A percentile compares a stretch with the other conserved stretches of the same genome.
phyloP scores from a whole-genome alignment of 2,329 filamentous ascomycete species.

The Epichloe sylvatica region DNA sequence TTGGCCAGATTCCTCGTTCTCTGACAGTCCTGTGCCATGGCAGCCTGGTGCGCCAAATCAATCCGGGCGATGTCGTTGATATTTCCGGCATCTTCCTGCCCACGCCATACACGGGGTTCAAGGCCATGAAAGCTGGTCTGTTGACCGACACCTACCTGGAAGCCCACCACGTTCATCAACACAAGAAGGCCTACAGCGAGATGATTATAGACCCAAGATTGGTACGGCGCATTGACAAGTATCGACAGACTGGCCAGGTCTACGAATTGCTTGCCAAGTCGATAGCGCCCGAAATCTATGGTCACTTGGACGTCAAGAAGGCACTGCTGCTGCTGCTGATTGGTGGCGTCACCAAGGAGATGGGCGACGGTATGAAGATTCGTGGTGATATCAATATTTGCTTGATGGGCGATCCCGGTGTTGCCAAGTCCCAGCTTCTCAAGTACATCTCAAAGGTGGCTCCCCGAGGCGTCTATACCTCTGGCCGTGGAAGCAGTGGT shows the following conservation, averaged over 20 bases:
- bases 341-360: slow-evolving; percentile 88
- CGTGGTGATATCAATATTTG: slow-evolving; percentile 98
- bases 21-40: slow-evolving; percentile 85
- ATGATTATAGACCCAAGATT: slow-evolving; percentile 71
- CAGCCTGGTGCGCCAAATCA: slow-evolving; percentile 70
- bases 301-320: slow-evolving; percentile 95
- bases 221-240: slow-evolving; percentile 70
- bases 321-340: slow-evolving; percentile 89
- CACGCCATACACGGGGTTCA: slow-evolving; percentile 97
- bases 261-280: slow-evolving; percentile 94
- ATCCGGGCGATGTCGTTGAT: slow-evolving; percentile 87
- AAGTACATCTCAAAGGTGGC: slow-evolving; percentile 99
- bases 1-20: slow-evolving; percentile 89
- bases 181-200: slow-evolving; percentile 96
- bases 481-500: slow-evolving; percentile 66
- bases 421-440: slow-evolving; percentile 94
- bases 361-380: slow-evolving; percentile 97
- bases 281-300: slow-evolving; percentile 94
- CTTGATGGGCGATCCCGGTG: slow-evolving; percentile 98
- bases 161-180: slow-evolving; percentile 82
- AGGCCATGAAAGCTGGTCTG: slow-evolving; percentile 90
- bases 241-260: slow-evolving; percentile 74
- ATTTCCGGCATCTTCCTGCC: slow-evolving; percentile 91
- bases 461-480: slow-evolving; percentile 77
- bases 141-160: slow-evolving; percentile 95